Base-by-base conservation (phyloP, 2,329 filamentous ascomycete genomes). In the Aspergillus quadricinctus region DNA sequence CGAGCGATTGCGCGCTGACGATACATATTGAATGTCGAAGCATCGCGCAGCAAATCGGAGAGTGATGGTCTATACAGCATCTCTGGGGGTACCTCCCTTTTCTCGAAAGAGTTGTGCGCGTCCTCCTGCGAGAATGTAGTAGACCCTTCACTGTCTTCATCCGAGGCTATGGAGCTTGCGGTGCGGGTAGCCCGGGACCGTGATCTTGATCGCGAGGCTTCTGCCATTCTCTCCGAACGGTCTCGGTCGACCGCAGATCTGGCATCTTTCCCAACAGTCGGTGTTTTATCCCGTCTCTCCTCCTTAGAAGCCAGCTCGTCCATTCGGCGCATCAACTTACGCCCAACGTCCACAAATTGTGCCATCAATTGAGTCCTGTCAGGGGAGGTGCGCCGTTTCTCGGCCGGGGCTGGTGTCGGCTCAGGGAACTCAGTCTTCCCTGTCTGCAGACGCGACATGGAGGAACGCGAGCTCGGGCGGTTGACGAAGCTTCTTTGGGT, bases 1-100 rank as follows among this genome's bases (percentile, higher is more conserved):
- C 74, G 70, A 37, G 71, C 69, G 11, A 72, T 69, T 8, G 69
- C 71, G 29, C 73, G 68, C 58, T 73, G 72, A 27, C 73, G 68
- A 54, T 77, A 76, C 66, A 73, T 70, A 53, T 76, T 73, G 57
- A 80, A 80, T 8, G 73, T 78, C 37, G 78, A 79, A 14, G 79
- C 80, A 67, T 83, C 80, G 29, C 77, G 75, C 50, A 79, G 66
- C 62, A 83, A 67, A 57, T 80, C 78, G 7, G 79, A 80, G 48
- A 81, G 73, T 14, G 80, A 79, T 8, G 78, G 80, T 48, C 74
- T 74, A 57, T 79, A 80, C 14, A 78, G 67, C 60, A 79, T 71
- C 53, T 76, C 72, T 1, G 69, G 66, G 0, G 72, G 69, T n/a
- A 66, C 54, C 31, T 66, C 60, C 28, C 61, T 59, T 56, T 67